These are phyloP conservation scores for Aspergillus bertholletiae DNA, from an alignment of 495 filamentous ascomycete species.

Conservation along the genomic window DNA sequence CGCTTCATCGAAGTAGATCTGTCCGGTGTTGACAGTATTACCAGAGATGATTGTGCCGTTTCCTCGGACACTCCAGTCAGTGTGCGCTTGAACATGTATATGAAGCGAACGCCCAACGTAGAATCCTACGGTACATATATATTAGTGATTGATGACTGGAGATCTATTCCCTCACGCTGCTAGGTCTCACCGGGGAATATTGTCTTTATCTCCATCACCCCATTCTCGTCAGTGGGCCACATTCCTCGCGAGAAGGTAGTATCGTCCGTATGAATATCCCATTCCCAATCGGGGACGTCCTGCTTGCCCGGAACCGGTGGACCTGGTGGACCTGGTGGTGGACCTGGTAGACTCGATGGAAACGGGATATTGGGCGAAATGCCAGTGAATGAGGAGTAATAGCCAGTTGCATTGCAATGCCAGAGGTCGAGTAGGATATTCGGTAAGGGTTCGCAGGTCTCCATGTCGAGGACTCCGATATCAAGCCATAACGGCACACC, in stretches of 20 bases:
- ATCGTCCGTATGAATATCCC: conserved; percentile 26
- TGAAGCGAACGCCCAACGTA: conserved; percentile 35
- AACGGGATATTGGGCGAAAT: conserved; percentile 23
- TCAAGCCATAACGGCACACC: conserved; percentile 53
- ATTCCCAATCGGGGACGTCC: too few relatives aligned
- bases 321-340: too few relatives aligned
- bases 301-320: too few relatives aligned
- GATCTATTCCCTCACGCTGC: background rate
- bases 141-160: background rate
- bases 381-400: conserved; percentile 47
- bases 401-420: conserved; percentile 45
- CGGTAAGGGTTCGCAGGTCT: conserved; percentile 47
- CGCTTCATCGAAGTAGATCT: conserved; percentile 53
- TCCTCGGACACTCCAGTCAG: conserved; percentile 17
- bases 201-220: conserved; percentile 46
- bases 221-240: conserved; percentile 45
- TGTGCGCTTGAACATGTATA: conserved; percentile 28
- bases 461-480: conserved; percentile 51
- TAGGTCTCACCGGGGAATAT: conserved; percentile 45
- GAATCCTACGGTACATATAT: conserved; percentile 11
- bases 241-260: conserved; percentile 46
- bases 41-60: conserved; percentile 21
- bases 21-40: conserved; percentile 36
- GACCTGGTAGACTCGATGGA: too few relatives aligned
- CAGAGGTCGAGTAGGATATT: conserved; percentile 54